Base-by-base conservation (phyloP, 345 rosid species). In the Moricandia moricandioides region DNA sequence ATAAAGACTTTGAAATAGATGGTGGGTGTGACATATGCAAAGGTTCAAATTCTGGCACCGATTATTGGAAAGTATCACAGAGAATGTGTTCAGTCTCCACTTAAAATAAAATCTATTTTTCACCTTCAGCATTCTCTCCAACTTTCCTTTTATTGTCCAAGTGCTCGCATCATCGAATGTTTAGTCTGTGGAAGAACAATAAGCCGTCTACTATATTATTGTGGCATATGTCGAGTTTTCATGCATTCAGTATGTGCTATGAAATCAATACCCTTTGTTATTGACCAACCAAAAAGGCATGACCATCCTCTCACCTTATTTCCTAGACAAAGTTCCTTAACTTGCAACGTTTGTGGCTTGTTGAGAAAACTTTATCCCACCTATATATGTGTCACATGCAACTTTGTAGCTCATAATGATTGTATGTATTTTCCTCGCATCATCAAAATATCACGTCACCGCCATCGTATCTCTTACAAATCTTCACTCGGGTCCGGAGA, bases 111-210 rank as follows among this genome's bases (percentile, higher is more conserved):
- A 37, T n/a, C 43, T 1, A 51, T 49, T 18, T 45, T 37, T 26
- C 67, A 62, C 9, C 31, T 2, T 62, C 16, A 62, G 6, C 67
- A 62, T 18, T 18, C 10, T 62, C 67, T 62, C 51, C 67, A 62
- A 62, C 51, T 62, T 18, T 62, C 0, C 17, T 62, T 62, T 62
- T 49, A 49, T 45, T 45, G 52, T 45, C 52, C 52, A 45, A 45
- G 52, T 17, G 26, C 26, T 16, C 17, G 17, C 17, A 17, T 52
- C 26, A 8, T 52, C 27, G 12, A 54, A 10, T 54, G 59, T 54
- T 54, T 54, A 54, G 27, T 8, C 5, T 54, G 59, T 54, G 59
- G 6, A 54, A 54, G 29, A 18, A 18, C 1, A 39, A 3, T 12
- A 39, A 10, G 2, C 3, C 4, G 11, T 39, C 0, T 39, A 3